Conservation (phyloP, 2,329 filamentous ascomycete species). For the Hyphodiscus sp. region DNA sequence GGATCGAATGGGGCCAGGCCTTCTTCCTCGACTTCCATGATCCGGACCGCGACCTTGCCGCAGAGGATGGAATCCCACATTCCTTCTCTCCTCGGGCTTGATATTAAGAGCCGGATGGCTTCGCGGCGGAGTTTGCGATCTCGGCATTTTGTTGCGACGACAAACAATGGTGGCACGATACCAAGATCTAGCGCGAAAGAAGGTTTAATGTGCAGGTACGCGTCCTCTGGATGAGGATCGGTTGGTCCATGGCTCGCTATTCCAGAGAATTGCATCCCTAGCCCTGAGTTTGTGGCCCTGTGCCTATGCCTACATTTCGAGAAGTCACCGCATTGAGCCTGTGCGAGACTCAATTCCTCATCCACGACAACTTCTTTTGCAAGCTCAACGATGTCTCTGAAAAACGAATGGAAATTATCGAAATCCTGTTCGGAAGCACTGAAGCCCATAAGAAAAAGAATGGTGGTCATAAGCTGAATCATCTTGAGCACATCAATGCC, state of each 20-base stretch:
- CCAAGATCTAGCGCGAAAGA: slow-evolving; percentile 33
- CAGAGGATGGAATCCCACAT: slow-evolving; percentile 29
- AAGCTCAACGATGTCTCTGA: slow-evolving; percentile 49
- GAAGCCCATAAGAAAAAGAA: slow-evolving; percentile 56
- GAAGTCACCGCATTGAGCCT: slow-evolving; percentile 14
- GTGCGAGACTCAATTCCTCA: slow-evolving; percentile 21
- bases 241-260: slow-evolving; percentile 8
- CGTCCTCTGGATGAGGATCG: slow-evolving; percentile 7
- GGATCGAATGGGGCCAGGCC: slow-evolving; percentile 28
- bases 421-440: slow-evolving; percentile 52
- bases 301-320: slow-evolving; percentile 18
- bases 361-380: slow-evolving; percentile 49
- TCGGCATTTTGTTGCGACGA: slow-evolving; percentile 26
- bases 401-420: slow-evolving; percentile 46
- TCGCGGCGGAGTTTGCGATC: slow-evolving; percentile 22
- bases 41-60: slow-evolving; percentile 20
- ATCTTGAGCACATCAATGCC: slow-evolving; percentile 57
- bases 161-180: slow-evolving; percentile 27
- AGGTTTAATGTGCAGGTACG: slow-evolving; percentile 31
- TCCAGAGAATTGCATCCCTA: slow-evolving; percentile 12
- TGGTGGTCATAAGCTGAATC: slow-evolving; percentile 50
- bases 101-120: slow-evolving; percentile 21
- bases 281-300: not conserved
- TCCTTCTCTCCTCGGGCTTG: slow-evolving; percentile 24
- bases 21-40: slow-evolving; percentile 33